A percentile compares a stretch with the other conserved stretches of the same genome.
Conservation (phyloP, 2,329 filamentous ascomycete genomes). For the Neopestalotiopsis sp. region DNA sequence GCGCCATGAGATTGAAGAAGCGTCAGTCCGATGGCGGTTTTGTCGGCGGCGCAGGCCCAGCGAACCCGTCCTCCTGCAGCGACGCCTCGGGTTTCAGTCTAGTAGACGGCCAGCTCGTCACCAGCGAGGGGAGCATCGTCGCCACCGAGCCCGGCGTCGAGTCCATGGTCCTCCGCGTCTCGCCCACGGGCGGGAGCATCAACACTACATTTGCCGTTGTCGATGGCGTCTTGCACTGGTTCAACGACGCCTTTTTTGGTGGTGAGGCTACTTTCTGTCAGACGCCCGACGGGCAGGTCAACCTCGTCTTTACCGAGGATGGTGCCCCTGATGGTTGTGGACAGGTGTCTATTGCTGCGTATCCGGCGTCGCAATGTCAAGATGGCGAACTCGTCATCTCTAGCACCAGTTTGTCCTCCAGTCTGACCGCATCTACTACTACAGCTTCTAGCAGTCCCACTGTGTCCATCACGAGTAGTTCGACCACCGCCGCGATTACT, state of each 20-base stretch:
- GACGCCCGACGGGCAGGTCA: conserved; percentile 21
- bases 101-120: conserved; percentile 21
- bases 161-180: conserved; percentile 19
- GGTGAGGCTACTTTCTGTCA: conserved; percentile 25
- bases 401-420: too few species aligned
- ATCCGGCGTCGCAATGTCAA: not conserved
- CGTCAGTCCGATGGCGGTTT: conserved; percentile 21
- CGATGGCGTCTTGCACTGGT: conserved; percentile 23
- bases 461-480: not conserved
- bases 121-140: conserved; percentile 19
- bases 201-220: conserved; percentile 17
- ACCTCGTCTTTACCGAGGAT: conserved; percentile 17
- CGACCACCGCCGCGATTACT: not conserved
- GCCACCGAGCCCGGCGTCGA: conserved; percentile 19
- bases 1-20: not conserved
- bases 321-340: conserved; percentile 19
- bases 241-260: conserved; percentile 23
- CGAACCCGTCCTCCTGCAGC: conserved; percentile 23
- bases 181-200: conserved; percentile 8
- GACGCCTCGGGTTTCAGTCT: conserved; percentile 24
- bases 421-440: not conserved
- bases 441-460: not conserved
- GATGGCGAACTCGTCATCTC: conserved; percentile 10
- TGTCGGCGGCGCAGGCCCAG: conserved; percentile 23
- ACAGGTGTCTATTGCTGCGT: conserved; percentile 9